These are phyloP conservation scores for Solanum sitiens DNA, from an alignment of 257 asterid genomes.

Conservation along the genomic window DNA sequence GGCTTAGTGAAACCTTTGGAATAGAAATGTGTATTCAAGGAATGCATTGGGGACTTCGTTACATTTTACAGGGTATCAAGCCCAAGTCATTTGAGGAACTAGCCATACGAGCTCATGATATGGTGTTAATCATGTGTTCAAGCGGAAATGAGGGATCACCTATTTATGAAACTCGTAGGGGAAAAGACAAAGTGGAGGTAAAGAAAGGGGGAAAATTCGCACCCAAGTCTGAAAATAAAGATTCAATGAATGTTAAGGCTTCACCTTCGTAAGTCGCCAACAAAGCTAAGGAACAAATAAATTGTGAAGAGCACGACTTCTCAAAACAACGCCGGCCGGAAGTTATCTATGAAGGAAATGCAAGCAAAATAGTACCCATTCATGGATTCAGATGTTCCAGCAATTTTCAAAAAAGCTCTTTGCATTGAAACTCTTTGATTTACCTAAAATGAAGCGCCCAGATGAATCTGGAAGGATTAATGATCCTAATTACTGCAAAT, in stretches of 20 bases:
- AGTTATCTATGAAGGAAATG: not conserved
- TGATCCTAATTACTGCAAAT: not conserved
- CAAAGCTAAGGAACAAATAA: not conserved
- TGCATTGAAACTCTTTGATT: no score
- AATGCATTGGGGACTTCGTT: no score
- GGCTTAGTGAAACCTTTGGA: no score
- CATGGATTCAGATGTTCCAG: not conserved
- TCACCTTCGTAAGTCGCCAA: not conserved
- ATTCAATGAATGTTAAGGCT: not conserved
- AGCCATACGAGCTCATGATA: no score
- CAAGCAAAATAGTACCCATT: not conserved
- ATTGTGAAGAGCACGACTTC: no score
- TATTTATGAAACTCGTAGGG: not conserved
- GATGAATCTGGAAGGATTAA: no score
- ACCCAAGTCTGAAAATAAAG: not conserved
- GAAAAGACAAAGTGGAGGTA: not conserved
- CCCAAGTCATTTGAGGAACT: no score
- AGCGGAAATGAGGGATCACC: not conserved
- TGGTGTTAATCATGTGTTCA: no score
- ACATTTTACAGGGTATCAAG: no score
- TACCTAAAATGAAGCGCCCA: not conserved
- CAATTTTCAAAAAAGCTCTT: not conserved
- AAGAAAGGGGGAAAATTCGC: not conserved
- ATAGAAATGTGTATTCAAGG: no score
- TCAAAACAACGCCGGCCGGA: fast-evolving